Percentiles rank a stretch among this genome's conserved stretches.
These are phyloP conservation scores for Pseudogymnoascus sp. DNA, from an alignment of 2,329 filamentous ascomycete species.

Conservation along the genomic window DNA sequence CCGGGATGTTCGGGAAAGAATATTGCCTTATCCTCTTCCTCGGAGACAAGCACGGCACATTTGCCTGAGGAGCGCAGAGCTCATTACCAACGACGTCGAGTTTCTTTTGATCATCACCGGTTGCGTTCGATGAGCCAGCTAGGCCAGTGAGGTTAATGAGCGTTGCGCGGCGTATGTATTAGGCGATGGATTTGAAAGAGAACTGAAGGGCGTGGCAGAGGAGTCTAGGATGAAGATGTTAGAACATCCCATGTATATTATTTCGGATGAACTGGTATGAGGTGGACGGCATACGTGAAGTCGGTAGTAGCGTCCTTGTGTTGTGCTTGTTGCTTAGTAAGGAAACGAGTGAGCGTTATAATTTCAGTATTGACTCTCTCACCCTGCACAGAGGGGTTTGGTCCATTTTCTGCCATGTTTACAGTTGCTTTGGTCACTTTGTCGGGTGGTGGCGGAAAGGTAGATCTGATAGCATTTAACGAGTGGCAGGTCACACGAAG, in stretches of 20 bases:
- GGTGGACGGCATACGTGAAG: slow-evolving; percentile 67
- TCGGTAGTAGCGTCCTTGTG: slow-evolving; percentile 93
- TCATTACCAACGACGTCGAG: slow-evolving; percentile 99
- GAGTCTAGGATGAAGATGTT: slow-evolving; percentile 47
- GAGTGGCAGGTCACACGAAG: too few species aligned
- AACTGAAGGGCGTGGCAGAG: slow-evolving; percentile 97
- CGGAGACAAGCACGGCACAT: slow-evolving; percentile 84
- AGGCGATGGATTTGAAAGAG: slow-evolving; percentile 98
- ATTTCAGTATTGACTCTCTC: slow-evolving; percentile 95
- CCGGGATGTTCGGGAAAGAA: slow-evolving; percentile 64
- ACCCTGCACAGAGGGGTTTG: slow-evolving; percentile 26
- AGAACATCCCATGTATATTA: slow-evolving; percentile 14
- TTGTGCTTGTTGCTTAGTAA: slow-evolving; percentile 92
- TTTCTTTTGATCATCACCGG: slow-evolving; percentile 98
- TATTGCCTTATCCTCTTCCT: slow-evolving; percentile 92
- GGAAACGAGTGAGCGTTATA: slow-evolving; percentile 86
- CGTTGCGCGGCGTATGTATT: slow-evolving; percentile 95
- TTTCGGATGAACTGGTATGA: background rate
- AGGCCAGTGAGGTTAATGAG: slow-evolving; percentile 93
- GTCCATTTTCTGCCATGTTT: background rate
- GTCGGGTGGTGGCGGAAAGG: background rate
- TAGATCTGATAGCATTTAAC: too few species aligned
- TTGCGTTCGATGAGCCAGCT: slow-evolving; percentile 88
- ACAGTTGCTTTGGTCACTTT: background rate
- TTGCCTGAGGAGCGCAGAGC: slow-evolving; percentile 90